A percentile compares a stretch with the other conserved stretches of the same genome.
Evolutionary conservation across 257 asterid species (phyloP).

Genomic region (Lavandula angustifolia): DNA sequence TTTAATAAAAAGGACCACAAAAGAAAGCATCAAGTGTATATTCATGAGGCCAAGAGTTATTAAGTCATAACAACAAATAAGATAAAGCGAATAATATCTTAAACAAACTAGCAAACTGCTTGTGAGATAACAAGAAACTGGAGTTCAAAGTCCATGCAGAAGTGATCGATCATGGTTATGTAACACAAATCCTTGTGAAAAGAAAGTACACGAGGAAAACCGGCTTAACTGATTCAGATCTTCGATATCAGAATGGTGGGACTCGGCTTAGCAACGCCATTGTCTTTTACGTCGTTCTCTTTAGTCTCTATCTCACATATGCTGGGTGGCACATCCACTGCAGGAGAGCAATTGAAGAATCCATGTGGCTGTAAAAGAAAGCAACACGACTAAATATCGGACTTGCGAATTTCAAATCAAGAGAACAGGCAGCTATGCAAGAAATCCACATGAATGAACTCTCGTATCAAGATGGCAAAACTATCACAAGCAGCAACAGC

Average conservation of each 20-base stretch:
- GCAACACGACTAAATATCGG: background rate
- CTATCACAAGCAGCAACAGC: background rate
- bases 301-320: slow-evolving; percentile 64
- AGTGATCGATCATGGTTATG: slow-evolving; percentile 4
- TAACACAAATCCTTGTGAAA: background rate
- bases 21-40: no score
- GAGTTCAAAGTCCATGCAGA: slow-evolving; percentile 24
- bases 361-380: slow-evolving; percentile 83
- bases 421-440: background rate
- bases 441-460: background rate
- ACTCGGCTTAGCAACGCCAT: slow-evolving; percentile 44
- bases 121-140: background rate
- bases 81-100: slow-evolving; percentile 3
- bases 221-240: slow-evolving; percentile 40
- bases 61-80: background rate
- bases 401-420: slow-evolving; percentile 1
- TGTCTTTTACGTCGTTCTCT: slow-evolving; percentile 70
- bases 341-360: slow-evolving; percentile 95
- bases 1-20: background rate
- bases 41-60: background rate
- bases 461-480: background rate
- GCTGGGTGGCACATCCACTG: slow-evolving; percentile 85
- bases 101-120: slow-evolving; percentile 9
- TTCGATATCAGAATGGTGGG: slow-evolving; percentile 57
- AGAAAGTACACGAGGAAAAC: background rate